Conservation (phyloP, 176 grass and related monocot species). For the Oryza glaberrima region DNA sequence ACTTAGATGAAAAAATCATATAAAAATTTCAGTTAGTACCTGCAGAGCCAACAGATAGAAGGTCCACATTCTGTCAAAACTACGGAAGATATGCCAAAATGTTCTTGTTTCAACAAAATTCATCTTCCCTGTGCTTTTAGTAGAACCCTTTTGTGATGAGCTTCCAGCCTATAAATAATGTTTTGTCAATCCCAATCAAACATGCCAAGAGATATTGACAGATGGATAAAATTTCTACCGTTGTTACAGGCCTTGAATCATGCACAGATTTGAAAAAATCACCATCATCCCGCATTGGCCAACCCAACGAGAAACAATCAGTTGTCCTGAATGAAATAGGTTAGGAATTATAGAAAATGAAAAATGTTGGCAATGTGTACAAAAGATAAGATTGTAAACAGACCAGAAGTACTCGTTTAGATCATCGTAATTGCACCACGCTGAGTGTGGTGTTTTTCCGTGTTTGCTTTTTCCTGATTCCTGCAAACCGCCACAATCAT, state of each 20-base stretch:
- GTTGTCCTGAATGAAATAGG: slow-evolving; percentile 65
- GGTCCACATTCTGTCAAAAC: slow-evolving; percentile 99
- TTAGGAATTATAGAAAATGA: slow-evolving; percentile 32
- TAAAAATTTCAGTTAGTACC: slow-evolving; percentile 45
- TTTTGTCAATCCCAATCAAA: slow-evolving; percentile 35
- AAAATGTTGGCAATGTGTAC: slow-evolving; percentile 21
- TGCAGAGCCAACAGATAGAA: slow-evolving; percentile 90
- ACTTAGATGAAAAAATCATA: slow-evolving; percentile 9
- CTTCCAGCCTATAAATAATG: slow-evolving; percentile 57
- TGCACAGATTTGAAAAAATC: slow-evolving; percentile 90
- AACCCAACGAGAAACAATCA: slow-evolving; percentile 90
- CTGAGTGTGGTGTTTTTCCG: slow-evolving; percentile 86
- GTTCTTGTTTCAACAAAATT: slow-evolving; percentile 96
- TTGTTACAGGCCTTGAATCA: slow-evolving; percentile 51
- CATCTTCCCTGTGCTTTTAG: slow-evolving; percentile 84
- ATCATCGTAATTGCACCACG: slow-evolving; percentile 99
- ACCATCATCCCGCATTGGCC: slow-evolving; percentile 97
- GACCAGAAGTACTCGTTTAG: slow-evolving; percentile 97
- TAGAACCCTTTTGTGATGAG: slow-evolving; percentile 52
- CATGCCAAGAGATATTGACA: slow-evolving; percentile 40
- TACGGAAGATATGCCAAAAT: slow-evolving; percentile 96
- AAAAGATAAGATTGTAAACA: slow-evolving; percentile 37
- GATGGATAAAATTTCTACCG: slow-evolving; percentile 45
- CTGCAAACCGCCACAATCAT: slow-evolving; percentile 54
- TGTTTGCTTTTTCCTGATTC: slow-evolving; percentile 92